These are phyloP conservation scores for Eucalyptus camaldulensis DNA, from an alignment of 345 rosid species.

Conservation along the genomic window DNA sequence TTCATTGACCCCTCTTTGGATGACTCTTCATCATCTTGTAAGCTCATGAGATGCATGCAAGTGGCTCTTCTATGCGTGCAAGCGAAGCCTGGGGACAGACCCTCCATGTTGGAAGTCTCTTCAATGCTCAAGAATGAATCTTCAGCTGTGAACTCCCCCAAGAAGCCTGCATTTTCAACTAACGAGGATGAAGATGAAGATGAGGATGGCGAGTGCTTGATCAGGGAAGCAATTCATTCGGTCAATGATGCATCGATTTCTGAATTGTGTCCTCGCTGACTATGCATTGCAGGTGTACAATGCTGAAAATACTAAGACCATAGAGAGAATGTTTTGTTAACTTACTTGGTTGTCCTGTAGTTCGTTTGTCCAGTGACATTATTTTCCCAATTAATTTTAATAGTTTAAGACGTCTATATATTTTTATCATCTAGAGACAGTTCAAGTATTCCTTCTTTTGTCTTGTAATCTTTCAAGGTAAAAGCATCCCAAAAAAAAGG, in stretches of 20 bases:
- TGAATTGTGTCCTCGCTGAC: slow-evolving; percentile 10
- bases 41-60: slow-evolving; percentile 11
- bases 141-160: not conserved
- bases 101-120: slow-evolving; percentile 14
- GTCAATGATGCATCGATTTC: slow-evolving; percentile 6
- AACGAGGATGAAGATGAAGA: not conserved
- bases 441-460: not conserved
- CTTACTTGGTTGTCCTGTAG: not conserved
- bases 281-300: not conserved
- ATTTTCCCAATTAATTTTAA: not conserved
- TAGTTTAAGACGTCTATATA: too few relatives aligned
- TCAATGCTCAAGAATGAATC: slow-evolving; percentile 3
- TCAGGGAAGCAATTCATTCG: not conserved
- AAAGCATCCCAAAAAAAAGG: too few relatives aligned
- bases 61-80: slow-evolving; percentile 19
- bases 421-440: not conserved
- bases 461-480: not conserved
- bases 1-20: slow-evolving; percentile 9
- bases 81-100: slow-evolving; percentile 8
- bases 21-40: slow-evolving; percentile 1
- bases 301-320: not conserved
- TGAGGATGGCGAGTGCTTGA: not conserved
- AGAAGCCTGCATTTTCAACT: slow-evolving; percentile 17
- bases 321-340: not conserved
- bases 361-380: not conserved